Evolutionary conservation across 805 yeast species (phyloP).

Genomic region (Candida coleopterorum): DNA sequence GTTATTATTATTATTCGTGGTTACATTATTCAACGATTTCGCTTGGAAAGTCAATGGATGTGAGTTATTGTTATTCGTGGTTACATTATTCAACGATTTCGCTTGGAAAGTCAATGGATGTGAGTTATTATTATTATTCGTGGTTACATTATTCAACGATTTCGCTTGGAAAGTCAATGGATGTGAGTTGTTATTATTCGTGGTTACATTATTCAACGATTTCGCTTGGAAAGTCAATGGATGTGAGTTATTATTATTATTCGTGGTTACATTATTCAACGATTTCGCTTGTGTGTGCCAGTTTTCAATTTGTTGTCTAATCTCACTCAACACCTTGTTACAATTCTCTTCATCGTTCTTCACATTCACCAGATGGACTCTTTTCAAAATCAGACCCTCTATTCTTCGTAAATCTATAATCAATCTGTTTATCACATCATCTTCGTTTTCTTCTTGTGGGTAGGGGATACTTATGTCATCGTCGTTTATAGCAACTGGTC

Average conservation of each 20-base stretch:
- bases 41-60: slow-evolving; percentile 17
- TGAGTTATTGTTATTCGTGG: not conserved
- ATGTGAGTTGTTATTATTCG: not conserved
- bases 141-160: not conserved
- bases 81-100: not conserved
- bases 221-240: slow-evolving; percentile 11
- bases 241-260: not conserved
- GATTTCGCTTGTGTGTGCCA: slow-evolving; percentile 23
- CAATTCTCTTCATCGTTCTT: slow-evolving; percentile 21
- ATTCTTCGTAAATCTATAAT: slow-evolving; percentile 42
- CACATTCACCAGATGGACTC: slow-evolving; percentile 43
- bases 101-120: slow-evolving; percentile 10
- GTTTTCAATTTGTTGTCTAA: slow-evolving; percentile 33
- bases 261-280: not conserved
- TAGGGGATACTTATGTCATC: slow-evolving; percentile 43
- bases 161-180: slow-evolving; percentile 21
- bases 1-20: not conserved
- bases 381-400: slow-evolving; percentile 43
- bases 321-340: slow-evolving; percentile 21
- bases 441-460: slow-evolving; percentile 39
- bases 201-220: not conserved
- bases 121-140: not conserved
- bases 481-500: slow-evolving; percentile 46
- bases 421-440: slow-evolving; percentile 34
- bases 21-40: slow-evolving; percentile 10